Evolutionary conservation across 176 grass and related monocot genomes (phyloP).

Genomic region (Leersia perrieri): DNA sequence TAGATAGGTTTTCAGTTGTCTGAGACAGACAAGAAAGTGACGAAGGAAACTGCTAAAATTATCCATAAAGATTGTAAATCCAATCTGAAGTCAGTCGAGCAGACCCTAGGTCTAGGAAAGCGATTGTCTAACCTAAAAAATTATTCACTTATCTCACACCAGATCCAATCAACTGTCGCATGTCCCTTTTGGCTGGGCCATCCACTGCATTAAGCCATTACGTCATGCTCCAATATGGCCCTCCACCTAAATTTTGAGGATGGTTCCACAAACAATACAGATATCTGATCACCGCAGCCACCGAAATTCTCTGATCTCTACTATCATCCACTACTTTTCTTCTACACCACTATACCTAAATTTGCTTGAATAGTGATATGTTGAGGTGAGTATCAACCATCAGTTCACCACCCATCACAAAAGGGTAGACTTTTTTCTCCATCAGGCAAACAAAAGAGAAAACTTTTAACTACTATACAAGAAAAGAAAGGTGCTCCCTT

Average conservation of each 20-base stretch:
- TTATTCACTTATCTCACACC: slow-evolving; percentile 18
- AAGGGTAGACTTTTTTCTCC: not conserved
- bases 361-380: slow-evolving; percentile 9
- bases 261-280: slow-evolving; percentile 20
- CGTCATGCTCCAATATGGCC: slow-evolving; percentile 25
- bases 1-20: not conserved
- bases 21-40: not conserved
- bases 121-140: slow-evolving; percentile 23
- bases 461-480: not conserved
- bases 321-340: slow-evolving; percentile 22
- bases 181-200: slow-evolving; percentile 28
- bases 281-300: slow-evolving; percentile 4
- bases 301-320: slow-evolving; percentile 26
- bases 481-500: not conserved
- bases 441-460: not conserved
- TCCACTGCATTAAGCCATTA: slow-evolving; percentile 19
- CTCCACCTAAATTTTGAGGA: slow-evolving; percentile 37
- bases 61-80: not conserved
- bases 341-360: not conserved
- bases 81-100: not conserved
- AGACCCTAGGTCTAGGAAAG: slow-evolving; percentile 30
- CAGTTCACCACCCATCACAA: slow-evolving; percentile 18
- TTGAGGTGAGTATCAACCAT: not conserved
- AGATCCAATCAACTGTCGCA: slow-evolving; percentile 25
- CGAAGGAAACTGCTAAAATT: not conserved